Percentiles rank a stretch among this genome's conserved stretches.
These are phyloP conservation scores for Stemphylium vesicarium DNA, from an alignment of 2,329 filamentous ascomycete genomes.

Conservation along the genomic window DNA sequence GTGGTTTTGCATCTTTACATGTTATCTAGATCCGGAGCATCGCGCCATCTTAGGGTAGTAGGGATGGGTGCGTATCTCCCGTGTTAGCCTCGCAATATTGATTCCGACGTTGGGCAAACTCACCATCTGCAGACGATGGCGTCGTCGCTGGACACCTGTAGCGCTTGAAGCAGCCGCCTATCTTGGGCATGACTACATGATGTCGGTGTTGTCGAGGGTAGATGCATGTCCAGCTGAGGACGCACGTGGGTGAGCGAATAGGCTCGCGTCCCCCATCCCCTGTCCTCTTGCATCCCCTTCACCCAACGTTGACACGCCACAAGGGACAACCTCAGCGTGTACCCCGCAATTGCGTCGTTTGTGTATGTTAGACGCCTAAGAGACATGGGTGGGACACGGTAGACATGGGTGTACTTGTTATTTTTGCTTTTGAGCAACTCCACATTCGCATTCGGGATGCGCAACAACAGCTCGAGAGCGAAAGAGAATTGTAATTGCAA, in stretches of 20 bases:
- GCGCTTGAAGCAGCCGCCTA: background rate
- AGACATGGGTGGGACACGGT: background rate
- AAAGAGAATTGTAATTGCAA: slow-evolving; percentile 1
- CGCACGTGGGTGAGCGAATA: background rate
- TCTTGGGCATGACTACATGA: background rate
- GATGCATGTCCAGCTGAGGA: slow-evolving; percentile 2
- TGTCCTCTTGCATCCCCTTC: slow-evolving; percentile 4
- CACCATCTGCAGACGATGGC: background rate
- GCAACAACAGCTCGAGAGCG: background rate
- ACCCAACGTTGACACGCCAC: slow-evolving; percentile 9
- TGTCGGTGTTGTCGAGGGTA: background rate
- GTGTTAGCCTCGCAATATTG: slow-evolving; percentile 20
- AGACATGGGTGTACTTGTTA: background rate
- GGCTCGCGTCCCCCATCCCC: slow-evolving; percentile 3
- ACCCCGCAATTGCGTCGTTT: slow-evolving; percentile 11
- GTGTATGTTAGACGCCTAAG: background rate
- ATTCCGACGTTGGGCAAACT: slow-evolving; percentile 15
- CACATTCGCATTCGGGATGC: background rate
- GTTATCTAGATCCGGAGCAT: slow-evolving; percentile 18
- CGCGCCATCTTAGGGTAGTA: slow-evolving; percentile 19
- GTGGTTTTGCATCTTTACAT: background rate
- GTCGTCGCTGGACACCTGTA: too few species aligned
- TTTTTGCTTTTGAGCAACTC: too few species aligned
- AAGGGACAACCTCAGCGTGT: background rate
- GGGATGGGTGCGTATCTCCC: slow-evolving; percentile 10